Evolutionary conservation across 805 yeast genomes (phyloP), one percentile per base, ranked within the genome.

Genomic region (Candida morakotiae): DNA sequence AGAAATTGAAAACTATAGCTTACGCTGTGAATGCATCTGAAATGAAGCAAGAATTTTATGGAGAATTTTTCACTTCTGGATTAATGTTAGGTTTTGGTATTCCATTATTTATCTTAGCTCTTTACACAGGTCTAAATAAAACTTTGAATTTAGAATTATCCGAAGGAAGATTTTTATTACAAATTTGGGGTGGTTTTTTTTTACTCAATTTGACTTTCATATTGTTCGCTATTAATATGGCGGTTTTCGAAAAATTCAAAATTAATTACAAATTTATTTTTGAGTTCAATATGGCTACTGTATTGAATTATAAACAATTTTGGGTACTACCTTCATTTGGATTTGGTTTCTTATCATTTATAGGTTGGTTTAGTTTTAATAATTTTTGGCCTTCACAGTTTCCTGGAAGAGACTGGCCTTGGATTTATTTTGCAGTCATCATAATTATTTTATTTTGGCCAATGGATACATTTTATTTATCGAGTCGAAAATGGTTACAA

Each of bases 151-250:
- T 70, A 0, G 55, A 53, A 1, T 54, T 77, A 2, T 76, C 77
- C 0, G 83, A 81, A 43, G 84, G 81, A 0, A 63, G 58, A 30
- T 81, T 63, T 41, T 52, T 91, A 39, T 58, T 91, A 28, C 98
- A 94, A 50, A 70, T 93, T 3, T 93, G 96, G 95, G 97, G 83
- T 7, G 98, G 98, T 1, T 88, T 87, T 57, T 74, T 87, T 47
- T 51, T 88, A 41, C 56, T 81, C 4, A 64, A 72, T 22, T 45
- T 89, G n/a, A 72, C 83, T 51, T 62, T 79, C 5, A 47, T 81
- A 17, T 61, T 87, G 2, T 81, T 89, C 53, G 80, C 81, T 10
- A 40, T 84, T 30, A 79, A 86, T 53, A 79, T 94, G 52, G 60
- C 67, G 38, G 77, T 82, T 3, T 93, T 95, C 91, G 71, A 79